phyloP scores from a whole-genome alignment of 257 asterid species.

The Rhazya stricta region DNA sequence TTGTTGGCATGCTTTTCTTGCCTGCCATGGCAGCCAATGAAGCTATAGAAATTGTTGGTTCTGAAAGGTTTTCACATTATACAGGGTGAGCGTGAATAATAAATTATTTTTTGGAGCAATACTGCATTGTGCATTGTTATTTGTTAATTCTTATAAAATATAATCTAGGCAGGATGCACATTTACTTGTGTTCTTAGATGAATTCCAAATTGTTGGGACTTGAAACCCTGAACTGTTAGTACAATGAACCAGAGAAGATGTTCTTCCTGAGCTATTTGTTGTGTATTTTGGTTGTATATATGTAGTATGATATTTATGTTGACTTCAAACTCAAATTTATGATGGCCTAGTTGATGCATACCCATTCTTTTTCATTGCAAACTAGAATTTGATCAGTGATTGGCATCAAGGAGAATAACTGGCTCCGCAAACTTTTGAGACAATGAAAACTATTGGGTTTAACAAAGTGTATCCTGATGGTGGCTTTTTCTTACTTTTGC shows the following conservation, averaged over 20 bases:
- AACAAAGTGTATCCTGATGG: background rate
- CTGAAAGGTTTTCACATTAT: conserved; percentile 86
- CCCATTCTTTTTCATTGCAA: background rate
- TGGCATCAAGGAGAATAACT: background rate
- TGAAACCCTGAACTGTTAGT: background rate
- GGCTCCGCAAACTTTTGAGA: background rate
- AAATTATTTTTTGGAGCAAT: background rate
- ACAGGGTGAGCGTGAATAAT: conserved; percentile 40
- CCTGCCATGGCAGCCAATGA: conserved; percentile 80
- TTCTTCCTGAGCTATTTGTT: background rate
- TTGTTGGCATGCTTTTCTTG: conserved; percentile 66
- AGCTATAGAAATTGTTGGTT: conserved; percentile 82
- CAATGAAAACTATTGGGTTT: background rate
- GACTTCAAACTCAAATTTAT: background rate
- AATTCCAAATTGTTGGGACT: background rate
- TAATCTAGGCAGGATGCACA: background rate
- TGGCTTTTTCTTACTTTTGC: background rate
- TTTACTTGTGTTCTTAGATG: background rate
- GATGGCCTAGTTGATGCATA: background rate
- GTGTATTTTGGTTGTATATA: background rate
- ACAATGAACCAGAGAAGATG: conserved; percentile 4
- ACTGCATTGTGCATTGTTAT: background rate
- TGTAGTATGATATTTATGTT: background rate
- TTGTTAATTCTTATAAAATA: background rate
- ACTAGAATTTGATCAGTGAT: background rate